Base-by-base conservation (phyloP, 2,329 filamentous ascomycete genomes). In the Kalmusia sp. region DNA sequence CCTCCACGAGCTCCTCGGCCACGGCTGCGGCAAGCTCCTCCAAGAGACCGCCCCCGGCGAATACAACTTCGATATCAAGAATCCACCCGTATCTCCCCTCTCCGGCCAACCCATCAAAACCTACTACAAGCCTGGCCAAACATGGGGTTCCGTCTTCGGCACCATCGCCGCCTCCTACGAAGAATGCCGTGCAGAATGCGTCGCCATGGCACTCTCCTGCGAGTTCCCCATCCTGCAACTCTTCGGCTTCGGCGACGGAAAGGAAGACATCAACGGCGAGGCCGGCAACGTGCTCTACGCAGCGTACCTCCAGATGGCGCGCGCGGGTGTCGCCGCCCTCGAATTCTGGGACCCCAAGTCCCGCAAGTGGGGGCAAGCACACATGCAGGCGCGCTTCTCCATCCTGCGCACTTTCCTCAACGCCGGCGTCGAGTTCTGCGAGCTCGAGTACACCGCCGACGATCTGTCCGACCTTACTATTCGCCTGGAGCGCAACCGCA, bases 331-430 rank as follows among this genome's bases (percentile, higher is more conserved):
- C 38, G 85, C 87, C 5, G 90, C 93, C 1, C 83, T 98, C 19
- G 93, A 98, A 72, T 92, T 95, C 82, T 98, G 92, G 92, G 92
- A 97, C 68, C 92, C 92, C 5, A 93, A 93, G 78, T 87, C 84
- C 64, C 82, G 87, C 61, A 96, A 96, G 78, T 96, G 93, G 93
- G 93, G 93, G 7, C 93, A 96, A 59, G 65, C 67, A 17, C 92
- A 96, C 71, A 96, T 92, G 77, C 92, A 96, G 76, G 93, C 92
- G 19, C 89, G 93, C 9, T 97, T 92, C 77, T 91, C 89, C 46
- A 96, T 97, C 66, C 79, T 97, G 34, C 86, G 85, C 49, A 93
- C 87, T 64, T 93, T 97, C 83, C 83, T 97, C 15, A 84, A 90
- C 62, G 93, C 92, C 1, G 91, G 89, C n/a, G 85, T 90, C 51